Percentiles rank a stretch among this genome's conserved stretches.
These are phyloP conservation scores for Boletellus deceptivus DNA, from an alignment of 1,284 basidiomycete genomes.

Conservation along the genomic window DNA sequence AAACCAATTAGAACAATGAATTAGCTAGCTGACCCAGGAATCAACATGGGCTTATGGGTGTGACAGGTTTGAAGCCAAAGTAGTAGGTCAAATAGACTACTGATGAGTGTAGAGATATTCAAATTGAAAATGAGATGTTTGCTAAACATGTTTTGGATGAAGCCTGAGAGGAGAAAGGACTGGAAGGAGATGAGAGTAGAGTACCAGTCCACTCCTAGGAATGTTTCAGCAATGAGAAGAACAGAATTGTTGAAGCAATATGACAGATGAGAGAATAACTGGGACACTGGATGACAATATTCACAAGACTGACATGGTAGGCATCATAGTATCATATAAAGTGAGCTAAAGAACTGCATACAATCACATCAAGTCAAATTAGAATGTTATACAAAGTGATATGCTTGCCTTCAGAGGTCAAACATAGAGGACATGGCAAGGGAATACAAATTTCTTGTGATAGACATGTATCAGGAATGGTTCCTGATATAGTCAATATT, in stretches of 20 bases:
- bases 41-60: slow-evolving; percentile 60
- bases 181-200: slow-evolving; percentile 56
- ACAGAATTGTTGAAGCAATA: slow-evolving; percentile 5
- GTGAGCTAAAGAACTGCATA: slow-evolving; percentile 52
- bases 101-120: slow-evolving; percentile 62
- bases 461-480: no score
- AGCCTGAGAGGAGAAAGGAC: slow-evolving; percentile 53
- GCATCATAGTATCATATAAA: slow-evolving; percentile 90
- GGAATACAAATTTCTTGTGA: no score
- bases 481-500: no score
- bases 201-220: slow-evolving; percentile 62
- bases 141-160: slow-evolving; percentile 51
- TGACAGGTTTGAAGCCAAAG: slow-evolving; percentile 69
- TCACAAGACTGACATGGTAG: slow-evolving; percentile 80
- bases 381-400: slow-evolving; percentile 7
- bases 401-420: slow-evolving; percentile 59
- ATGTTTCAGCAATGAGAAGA: slow-evolving; percentile 6
- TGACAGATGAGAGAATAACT: slow-evolving; percentile 70
- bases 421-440: slow-evolving; percentile 47
- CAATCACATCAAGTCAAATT: slow-evolving; percentile 4
- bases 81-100: slow-evolving; percentile 71
- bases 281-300: slow-evolving; percentile 86
- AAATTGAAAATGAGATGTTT: slow-evolving; percentile 69
- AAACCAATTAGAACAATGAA: slow-evolving; percentile 41
- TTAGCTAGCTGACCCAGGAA: slow-evolving; percentile 1